phyloP scores from a whole-genome alignment of 2,329 filamentous ascomycete species.

The Apiospora arundinis region DNA sequence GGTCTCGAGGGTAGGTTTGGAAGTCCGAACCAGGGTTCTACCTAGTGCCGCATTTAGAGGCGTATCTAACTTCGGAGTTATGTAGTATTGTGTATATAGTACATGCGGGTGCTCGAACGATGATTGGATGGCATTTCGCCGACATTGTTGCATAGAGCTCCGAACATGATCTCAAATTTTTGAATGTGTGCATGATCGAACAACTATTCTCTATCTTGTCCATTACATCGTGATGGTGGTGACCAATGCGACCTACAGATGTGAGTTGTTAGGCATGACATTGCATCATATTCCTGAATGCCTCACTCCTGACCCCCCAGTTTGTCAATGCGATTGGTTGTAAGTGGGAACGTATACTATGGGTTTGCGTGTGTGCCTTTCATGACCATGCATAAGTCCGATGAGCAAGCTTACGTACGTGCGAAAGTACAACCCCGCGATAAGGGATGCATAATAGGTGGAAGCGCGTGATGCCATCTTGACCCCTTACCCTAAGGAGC shows the following conservation, averaged over 20 bases:
- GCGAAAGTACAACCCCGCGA: background rate
- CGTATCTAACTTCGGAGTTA: background rate
- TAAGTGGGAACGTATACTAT: too few relatives aligned
- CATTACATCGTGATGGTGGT: too few relatives aligned
- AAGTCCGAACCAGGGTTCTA: background rate
- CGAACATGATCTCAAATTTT: too few relatives aligned
- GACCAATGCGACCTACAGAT: too few relatives aligned
- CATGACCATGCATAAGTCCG: too few relatives aligned
- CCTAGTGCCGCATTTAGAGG: too few relatives aligned
- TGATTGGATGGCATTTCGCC: background rate
- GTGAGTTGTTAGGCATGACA: too few relatives aligned
- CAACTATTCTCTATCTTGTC: background rate
- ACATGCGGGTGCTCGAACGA: background rate
- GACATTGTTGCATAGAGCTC: background rate
- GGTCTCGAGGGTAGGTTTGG: background rate
- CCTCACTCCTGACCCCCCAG: too few relatives aligned
- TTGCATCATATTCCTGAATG: too few relatives aligned
- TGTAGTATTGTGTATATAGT: background rate
- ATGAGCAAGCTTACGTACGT: too few relatives aligned
- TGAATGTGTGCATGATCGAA: background rate
- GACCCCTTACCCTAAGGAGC: background rate
- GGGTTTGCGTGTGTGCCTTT: too few relatives aligned
- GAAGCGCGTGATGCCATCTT: background rate
- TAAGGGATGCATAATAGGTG: background rate
- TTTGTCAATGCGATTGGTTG: too few relatives aligned